These are phyloP conservation scores for Colletotrichum sublineola DNA, from an alignment of 2,329 filamentous ascomycete species.

Conservation along the genomic window DNA sequence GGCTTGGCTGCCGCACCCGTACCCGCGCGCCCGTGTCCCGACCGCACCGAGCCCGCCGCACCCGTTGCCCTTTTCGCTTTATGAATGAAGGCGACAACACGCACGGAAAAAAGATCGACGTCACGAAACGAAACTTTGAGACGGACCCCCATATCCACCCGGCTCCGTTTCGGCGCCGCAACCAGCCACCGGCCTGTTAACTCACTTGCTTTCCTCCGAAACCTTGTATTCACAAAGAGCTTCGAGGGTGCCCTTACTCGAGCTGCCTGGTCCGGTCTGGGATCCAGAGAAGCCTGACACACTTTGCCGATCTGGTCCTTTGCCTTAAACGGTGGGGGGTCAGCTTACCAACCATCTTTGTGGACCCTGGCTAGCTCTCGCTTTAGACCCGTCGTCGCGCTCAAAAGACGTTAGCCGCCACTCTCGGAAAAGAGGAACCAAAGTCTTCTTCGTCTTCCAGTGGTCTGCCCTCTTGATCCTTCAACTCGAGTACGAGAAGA, in stretches of 20 bases:
- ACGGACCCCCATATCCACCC: constrained; percentile 26
- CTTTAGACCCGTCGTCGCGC: not conserved
- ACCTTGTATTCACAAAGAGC: not conserved
- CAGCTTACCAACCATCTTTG: constrained; percentile 19
- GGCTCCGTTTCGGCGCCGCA: constrained; percentile 38
- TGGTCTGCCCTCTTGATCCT: not conserved
- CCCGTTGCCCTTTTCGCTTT: not conserved
- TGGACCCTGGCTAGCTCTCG: constrained; percentile 10
- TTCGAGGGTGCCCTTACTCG: constrained; percentile 7
- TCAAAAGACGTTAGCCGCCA: not conserved
- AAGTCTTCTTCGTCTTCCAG: not conserved
- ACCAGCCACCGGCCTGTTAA: constrained; percentile 12
- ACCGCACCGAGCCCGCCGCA: constrained; percentile 13
- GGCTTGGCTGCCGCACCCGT: constrained; percentile 9
- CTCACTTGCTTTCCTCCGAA: not conserved
- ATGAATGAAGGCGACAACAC: not conserved
- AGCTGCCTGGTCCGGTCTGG: constrained; percentile 3
- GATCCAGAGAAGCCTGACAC: constrained; percentile 11
- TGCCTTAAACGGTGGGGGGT: not conserved
- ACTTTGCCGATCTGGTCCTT: constrained; percentile 22
- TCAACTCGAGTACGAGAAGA: not conserved
- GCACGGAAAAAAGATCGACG: constrained; percentile 17
- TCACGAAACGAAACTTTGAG: constrained; percentile 34
- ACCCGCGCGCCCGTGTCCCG: constrained; percentile 1
- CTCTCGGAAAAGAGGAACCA: not conserved